phyloP scores from a whole-genome alignment of 225 moss, liverwort and hornwort species.

The Climacium dendroides region DNA sequence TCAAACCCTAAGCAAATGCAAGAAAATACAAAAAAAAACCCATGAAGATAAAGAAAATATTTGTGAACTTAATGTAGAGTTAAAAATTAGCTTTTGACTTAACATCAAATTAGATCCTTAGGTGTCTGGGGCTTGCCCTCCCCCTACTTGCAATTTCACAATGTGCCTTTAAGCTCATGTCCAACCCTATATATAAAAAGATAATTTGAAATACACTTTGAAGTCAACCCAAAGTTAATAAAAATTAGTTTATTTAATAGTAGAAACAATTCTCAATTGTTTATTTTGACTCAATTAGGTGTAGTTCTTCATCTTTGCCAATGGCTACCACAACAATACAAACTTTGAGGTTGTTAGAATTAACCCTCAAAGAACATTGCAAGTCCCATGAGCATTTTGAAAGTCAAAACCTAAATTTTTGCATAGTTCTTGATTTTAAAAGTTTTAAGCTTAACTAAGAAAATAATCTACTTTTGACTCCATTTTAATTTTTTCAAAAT shows the following conservation, averaged over 20 bases:
- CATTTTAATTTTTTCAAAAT: too few species aligned
- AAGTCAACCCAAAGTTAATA: not conserved
- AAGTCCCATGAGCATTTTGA: fast-evolving
- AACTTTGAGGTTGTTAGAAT: not conserved
- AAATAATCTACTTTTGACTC: too few species aligned
- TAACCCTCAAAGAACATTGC: not conserved
- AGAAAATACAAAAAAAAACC: not conserved
- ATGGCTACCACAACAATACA: not conserved
- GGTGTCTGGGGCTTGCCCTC: fast-evolving
- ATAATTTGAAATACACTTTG: not conserved
- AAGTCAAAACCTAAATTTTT: too few species aligned
- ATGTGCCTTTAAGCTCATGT: fast-evolving
- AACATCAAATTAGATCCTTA: not conserved
- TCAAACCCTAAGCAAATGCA: fast-evolving
- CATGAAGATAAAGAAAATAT: not conserved
- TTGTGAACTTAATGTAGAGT: fast-evolving
- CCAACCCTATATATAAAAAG: not conserved
- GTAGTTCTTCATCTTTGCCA: not conserved
- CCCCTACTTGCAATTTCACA: not conserved
- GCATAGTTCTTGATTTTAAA: too few species aligned
- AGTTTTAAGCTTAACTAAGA: too few species aligned
- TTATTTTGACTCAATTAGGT: not conserved
- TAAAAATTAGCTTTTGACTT: not conserved
- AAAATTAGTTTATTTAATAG: not conserved
- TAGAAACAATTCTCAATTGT: not conserved